phyloP scores from a whole-genome alignment of 208 protist species.

The Leishmania gerbilli region DNA sequence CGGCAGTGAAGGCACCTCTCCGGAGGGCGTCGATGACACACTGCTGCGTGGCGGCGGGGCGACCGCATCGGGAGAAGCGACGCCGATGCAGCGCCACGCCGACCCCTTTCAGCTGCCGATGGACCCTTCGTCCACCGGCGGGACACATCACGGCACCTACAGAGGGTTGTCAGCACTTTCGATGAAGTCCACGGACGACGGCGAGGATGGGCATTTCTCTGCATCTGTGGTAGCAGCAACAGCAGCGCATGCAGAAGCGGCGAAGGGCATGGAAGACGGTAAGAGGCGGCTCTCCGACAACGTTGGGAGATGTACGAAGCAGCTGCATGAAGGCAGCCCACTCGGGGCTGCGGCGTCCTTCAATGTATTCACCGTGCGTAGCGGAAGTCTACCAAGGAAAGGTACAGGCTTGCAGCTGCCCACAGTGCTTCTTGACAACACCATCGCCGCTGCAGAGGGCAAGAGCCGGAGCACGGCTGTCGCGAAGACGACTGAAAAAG shows the following conservation, averaged over 20 bases:
- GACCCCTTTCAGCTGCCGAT: neutral
- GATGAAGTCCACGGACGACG: slow-evolving; percentile 10
- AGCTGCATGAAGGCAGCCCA: neutral
- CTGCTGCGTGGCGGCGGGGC: neutral
- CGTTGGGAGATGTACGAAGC: neutral
- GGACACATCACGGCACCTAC: neutral
- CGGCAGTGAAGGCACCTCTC: no score
- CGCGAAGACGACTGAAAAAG: neutral
- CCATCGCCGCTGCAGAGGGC: neutral
- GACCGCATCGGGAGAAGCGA: neutral
- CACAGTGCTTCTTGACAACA: slow-evolving; percentile 11
- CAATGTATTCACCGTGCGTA: neutral
- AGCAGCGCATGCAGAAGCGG: neutral
- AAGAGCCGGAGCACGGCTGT: neutral
- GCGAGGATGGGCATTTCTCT: neutral
- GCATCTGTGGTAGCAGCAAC: neutral
- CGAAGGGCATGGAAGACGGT: neutral
- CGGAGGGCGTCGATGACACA: neutral
- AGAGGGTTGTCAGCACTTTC: slow-evolving; percentile 5
- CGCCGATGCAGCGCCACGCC: neutral
- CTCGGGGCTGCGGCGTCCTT: neutral
- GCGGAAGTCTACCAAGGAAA: slow-evolving; percentile 3
- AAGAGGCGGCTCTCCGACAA: neutral
- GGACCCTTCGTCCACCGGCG: neutral
- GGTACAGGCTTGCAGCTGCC: slow-evolving; percentile 13